Conservation (phyloP, 495 filamentous ascomycete species). For the Xeromyces bisporus region DNA sequence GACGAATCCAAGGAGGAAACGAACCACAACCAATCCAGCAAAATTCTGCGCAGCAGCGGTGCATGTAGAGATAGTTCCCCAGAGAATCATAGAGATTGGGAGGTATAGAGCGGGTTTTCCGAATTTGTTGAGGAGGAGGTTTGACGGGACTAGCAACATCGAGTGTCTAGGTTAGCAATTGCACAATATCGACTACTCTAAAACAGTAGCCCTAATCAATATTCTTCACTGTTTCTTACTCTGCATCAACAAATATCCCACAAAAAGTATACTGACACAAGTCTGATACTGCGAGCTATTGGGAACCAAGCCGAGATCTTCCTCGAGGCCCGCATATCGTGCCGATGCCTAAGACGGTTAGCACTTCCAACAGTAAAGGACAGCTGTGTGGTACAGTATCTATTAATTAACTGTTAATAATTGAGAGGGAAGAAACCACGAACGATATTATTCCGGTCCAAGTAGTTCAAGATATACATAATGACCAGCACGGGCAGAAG, state of each 20-base stretch:
- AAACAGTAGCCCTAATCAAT: too few relatives aligned
- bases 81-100: conserved; percentile 45
- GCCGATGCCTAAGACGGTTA: conserved; percentile 21
- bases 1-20: conserved; percentile 56
- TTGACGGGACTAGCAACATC: conserved; percentile 23
- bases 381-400: too few relatives aligned
- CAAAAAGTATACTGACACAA: conserved; percentile 51
- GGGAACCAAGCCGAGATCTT: conserved; percentile 24
- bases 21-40: conserved; percentile 43
- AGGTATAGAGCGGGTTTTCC: conserved; percentile 47
- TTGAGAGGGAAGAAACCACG: conserved; percentile 4
- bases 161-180: too few relatives aligned
- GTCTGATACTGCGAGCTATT: conserved; percentile 38
- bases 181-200: too few relatives aligned
- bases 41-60: conserved; percentile 43
- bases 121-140: conserved; percentile 31
- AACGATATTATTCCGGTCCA: conserved; percentile 50
- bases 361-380: too few relatives aligned
- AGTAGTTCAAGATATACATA: conserved; percentile 72
- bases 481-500: conserved; percentile 45
- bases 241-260: conserved; percentile 45
- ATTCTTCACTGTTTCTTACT: conserved; percentile 26
- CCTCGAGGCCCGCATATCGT: conserved; percentile 33
- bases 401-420: too few relatives aligned
- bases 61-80: conserved; percentile 53